A percentile compares a stretch with the other conserved stretches of the same genome.
Evolutionary conservation across 2,329 filamentous ascomycete species (phyloP).

Genomic region (Cryphonectria parasitica): DNA sequence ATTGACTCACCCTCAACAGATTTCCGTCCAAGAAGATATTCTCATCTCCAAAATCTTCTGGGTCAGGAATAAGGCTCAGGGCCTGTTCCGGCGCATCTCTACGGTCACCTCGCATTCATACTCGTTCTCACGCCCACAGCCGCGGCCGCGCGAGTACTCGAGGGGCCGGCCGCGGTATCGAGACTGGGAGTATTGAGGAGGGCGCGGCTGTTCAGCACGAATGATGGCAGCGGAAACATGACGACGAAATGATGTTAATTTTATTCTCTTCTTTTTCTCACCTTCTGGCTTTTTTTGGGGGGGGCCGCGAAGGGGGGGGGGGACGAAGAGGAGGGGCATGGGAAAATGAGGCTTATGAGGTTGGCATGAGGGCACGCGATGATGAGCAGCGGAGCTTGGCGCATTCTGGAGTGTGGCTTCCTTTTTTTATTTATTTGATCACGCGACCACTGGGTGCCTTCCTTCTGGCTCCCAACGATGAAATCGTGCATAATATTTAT

Average conservation of each 20-base stretch:
- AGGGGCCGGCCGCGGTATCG: conserved; percentile 24
- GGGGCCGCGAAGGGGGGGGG: not conserved
- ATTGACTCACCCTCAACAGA: not conserved
- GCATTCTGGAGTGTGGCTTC: not conserved
- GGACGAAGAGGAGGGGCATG: too few species aligned
- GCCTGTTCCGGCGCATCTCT: conserved; percentile 20
- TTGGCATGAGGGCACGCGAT: not conserved
- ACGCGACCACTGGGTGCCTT: not conserved
- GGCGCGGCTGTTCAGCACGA: not conserved
- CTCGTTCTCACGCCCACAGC: not conserved
- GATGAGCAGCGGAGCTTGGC: not conserved
- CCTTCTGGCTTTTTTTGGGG: not conserved
- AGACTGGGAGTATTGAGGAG: conserved; percentile 16
- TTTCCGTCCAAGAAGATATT: conserved; percentile 15
- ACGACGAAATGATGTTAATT: not conserved
- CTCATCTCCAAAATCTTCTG: conserved; percentile 22
- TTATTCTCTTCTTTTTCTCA: not conserved
- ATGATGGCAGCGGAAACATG: not conserved
- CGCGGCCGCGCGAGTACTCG: not conserved
- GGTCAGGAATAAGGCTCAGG: conserved; percentile 22
- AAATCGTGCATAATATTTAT: not conserved
- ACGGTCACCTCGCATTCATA: conserved; percentile 3
- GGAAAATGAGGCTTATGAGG: not conserved
- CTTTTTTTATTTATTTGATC: not conserved
- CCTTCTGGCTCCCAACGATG: too few species aligned